Base-by-base conservation (phyloP, 2,329 filamentous ascomycete species). In the Fusarium citri region DNA sequence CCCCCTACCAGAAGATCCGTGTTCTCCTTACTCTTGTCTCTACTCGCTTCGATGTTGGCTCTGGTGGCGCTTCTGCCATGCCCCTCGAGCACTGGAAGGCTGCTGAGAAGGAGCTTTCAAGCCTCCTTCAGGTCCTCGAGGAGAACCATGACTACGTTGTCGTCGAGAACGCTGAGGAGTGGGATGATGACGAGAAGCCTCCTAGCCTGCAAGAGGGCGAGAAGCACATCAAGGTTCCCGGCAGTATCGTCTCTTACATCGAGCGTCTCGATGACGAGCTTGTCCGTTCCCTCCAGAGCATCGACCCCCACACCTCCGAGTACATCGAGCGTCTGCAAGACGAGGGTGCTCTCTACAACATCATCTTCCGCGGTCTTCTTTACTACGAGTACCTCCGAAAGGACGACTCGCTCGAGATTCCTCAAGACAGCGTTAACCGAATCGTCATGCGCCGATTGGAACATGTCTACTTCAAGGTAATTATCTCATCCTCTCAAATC, bases 241-340 rank as follows among this genome's bases (percentile, higher is more conserved):
- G 96, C 78, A 98, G 94, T 84, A 86, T 98, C 66, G 93, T 98
- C 47, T 98, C 96, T 0, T 97, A 95, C 78, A 89, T 97, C 31
- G 96, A 99, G 86, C 89, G 96, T 78, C 88, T 99, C 22, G 96
- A 99, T 77, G 96, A 99, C 77, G 97, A 99, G 84, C 92, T 99
- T 70, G 97, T 93, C 66, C 91, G 96, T 75, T 98, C 96, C n/a
- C 87, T 99, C 55, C 96, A 99, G 82, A 93, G 91, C 82, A 98
- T 99, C 77, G 96, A 99, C 80, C 97, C 96, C 60, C 96, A 99
- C 83, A 99, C 96, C 42, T 96, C 96, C 30, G 96, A 99, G 83
- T 99, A 99, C 79, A 97, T 99, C 68, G 96, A 99, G 80, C 90
- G 97, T 63, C 85, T 99, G 64, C 92, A 92, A 58, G 96, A 99